Conservation (phyloP, 1,284 basidiomycete genomes). For the Boletus albobrunnescens region DNA sequence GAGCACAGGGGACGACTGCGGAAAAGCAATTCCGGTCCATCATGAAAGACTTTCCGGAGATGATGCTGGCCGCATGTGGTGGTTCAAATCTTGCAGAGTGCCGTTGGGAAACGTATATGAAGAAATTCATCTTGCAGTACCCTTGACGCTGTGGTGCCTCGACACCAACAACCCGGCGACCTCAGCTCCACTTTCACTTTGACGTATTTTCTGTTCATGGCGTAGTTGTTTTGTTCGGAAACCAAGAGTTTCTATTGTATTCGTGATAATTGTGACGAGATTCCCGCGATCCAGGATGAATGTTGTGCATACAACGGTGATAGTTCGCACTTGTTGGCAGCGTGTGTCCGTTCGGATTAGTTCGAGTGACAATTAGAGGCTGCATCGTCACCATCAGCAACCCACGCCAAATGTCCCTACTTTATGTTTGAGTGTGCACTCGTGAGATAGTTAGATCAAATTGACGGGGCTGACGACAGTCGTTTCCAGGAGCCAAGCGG, state of each 20-base stretch:
- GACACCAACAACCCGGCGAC: neutral
- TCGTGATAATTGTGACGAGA: constrained; percentile 2
- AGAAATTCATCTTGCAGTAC: constrained; percentile 56
- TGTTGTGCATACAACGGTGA: constrained; percentile 8
- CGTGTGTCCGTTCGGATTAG: neutral
- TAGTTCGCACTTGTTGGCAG: constrained; percentile 7
- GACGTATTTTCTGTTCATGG: constrained; percentile 8
- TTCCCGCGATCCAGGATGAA: constrained; percentile 1
- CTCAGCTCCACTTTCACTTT: constrained; percentile 4
- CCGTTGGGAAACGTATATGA: constrained; percentile 60
- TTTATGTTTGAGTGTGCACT: constrained; percentile 2
- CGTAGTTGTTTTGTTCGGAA: constrained; percentile 24
- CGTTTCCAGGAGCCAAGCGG: neutral
- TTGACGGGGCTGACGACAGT: no score
- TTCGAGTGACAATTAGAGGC: constrained; percentile 8
- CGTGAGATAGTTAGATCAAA: neutral
- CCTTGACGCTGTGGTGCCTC: constrained; percentile 40
- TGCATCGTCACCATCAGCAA: constrained; percentile 5
- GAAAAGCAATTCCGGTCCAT: constrained; percentile 33
- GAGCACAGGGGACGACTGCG: constrained; percentile 10
- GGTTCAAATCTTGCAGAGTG: constrained; percentile 48
- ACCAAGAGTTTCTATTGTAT: constrained; percentile 8
- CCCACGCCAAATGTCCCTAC: neutral
- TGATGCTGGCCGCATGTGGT: constrained; percentile 45
- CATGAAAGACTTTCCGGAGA: constrained; percentile 33